These are phyloP conservation scores for Penicillium cosmopolitanum DNA, from an alignment of 495 filamentous ascomycete genomes.

Conservation along the genomic window DNA sequence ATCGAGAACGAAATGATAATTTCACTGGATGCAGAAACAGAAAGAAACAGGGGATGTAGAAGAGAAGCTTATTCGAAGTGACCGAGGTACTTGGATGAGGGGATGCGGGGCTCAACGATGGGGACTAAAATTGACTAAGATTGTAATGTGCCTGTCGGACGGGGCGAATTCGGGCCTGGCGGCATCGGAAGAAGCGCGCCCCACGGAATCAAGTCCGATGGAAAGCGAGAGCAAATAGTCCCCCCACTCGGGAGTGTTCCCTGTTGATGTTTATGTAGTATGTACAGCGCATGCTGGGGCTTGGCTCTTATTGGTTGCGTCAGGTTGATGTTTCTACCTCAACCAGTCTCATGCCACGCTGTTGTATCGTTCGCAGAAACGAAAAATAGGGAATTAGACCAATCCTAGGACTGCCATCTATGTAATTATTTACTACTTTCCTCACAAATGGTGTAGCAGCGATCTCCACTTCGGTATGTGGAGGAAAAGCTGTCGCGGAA, in stretches of 20 bases:
- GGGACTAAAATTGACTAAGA: not conserved
- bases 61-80: not conserved
- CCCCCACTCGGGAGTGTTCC: constrained; percentile 4
- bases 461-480: constrained; percentile 19
- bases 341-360: too few species aligned
- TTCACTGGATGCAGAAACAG: not conserved
- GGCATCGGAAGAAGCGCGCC: not conserved
- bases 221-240: not conserved
- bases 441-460: not conserved
- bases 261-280: too few species aligned
- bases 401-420: too few species aligned
- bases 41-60: not conserved
- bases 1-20: not conserved
- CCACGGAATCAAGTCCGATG: constrained; percentile 2
- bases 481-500: constrained; percentile 9
- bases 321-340: too few species aligned
- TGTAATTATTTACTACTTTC: too few species aligned
- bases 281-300: too few species aligned
- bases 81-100: constrained; percentile 1
- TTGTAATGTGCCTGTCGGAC: not conserved
- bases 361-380: too few species aligned
- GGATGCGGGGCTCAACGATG: constrained; percentile 2
- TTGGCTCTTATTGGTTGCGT: not conserved
- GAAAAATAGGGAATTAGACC: too few species aligned
- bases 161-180: not conserved